phyloP scores from a whole-genome alignment of 305 asterid genomes.

The Plantago coronopus region DNA sequence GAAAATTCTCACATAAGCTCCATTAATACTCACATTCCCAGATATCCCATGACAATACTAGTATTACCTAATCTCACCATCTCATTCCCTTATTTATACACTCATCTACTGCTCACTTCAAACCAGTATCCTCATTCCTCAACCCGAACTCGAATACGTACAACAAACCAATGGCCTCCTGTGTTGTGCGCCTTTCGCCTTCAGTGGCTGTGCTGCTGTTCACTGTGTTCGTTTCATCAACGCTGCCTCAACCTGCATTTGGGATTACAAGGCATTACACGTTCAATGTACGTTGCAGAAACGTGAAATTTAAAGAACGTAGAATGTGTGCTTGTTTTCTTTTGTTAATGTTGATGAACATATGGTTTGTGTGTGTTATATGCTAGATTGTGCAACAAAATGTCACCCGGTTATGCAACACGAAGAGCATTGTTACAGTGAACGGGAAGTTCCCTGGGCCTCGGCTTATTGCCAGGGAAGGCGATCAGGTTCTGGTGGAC shows the following conservation, averaged over 20 bases:
- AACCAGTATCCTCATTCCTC: neutral
- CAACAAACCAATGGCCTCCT: conserved; percentile 17
- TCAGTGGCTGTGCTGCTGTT: conserved; percentile 32
- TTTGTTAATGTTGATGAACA: neutral
- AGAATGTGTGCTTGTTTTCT: neutral
- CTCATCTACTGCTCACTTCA: neutral
- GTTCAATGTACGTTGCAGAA: conserved; percentile 38
- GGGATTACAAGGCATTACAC: conserved; percentile 50
- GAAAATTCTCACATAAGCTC: conserved; percentile 18
- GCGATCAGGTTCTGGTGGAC: conserved; percentile 45
- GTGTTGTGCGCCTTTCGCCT: conserved; percentile 14
- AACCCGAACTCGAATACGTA: neutral
- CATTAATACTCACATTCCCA: conserved; percentile 20
- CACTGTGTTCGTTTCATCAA: conserved; percentile 23
- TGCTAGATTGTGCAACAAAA: conserved; percentile 47
- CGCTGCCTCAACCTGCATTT: conserved; percentile 35
- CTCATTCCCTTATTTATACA: conserved; percentile 28
- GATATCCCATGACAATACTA: conserved; percentile 19
- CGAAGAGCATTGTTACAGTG: conserved; percentile 48
- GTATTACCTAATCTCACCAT: conserved; percentile 29
- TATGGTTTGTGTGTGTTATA: neutral
- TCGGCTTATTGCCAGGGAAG: conserved; percentile 48
- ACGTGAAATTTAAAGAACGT: neutral
- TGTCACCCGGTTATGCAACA: conserved; percentile 54
- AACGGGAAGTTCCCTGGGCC: conserved; percentile 63